Base-by-base conservation (phyloP, 1,284 basidiomycete genomes). In the Pyrrhoderma lamaoense region DNA sequence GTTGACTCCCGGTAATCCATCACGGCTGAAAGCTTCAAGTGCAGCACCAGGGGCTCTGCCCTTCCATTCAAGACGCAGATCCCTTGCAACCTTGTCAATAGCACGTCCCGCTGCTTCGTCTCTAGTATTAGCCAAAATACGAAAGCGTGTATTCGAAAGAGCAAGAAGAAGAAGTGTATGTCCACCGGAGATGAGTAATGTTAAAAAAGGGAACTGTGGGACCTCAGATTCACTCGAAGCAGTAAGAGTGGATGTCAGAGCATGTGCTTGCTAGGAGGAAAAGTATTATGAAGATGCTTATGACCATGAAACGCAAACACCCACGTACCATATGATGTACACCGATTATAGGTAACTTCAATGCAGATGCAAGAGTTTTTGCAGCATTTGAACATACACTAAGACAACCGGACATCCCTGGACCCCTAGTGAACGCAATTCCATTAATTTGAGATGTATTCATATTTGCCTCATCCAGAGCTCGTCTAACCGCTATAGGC, bases 351-450 rank as follows among this genome's bases (percentile, higher is more conserved):
- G 92, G 93, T 61, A 91, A 89, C 39, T 75, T 71, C 5, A 81
- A 70, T 0, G 81, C 84, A 0, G 89, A 84, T 0, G 91, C 89
- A 1, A 97, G 70, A 0, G 82, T 79, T 62, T 88, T 89, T 5
- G 91, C 91, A 1, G 89, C 81, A 55, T 85, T 85, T 2, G 82
- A 79, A 44, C 82, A 80, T 3, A 92, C 84, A 25, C 75, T 77
- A 3, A 97, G 73, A 63, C 89, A 93, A 1, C 87, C 87, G 3
- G 74, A 74, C 67, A 94, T 90, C 1, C 89, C 84, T 49, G 94
- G 93, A 8, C 93, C 94, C 59, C 90, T 75, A 0, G 93, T 96
- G 62, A 89, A 94, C 0, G 93, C 93, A 38, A 96, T 77, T 0
- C 89, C 93, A 60, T 94, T 85, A 9, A 97, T 70, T 36, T 90